These are phyloP conservation scores for Gloeopeniophorella convolvens DNA, from an alignment of 768 basidiomycete genomes.

Conservation along the genomic window DNA sequence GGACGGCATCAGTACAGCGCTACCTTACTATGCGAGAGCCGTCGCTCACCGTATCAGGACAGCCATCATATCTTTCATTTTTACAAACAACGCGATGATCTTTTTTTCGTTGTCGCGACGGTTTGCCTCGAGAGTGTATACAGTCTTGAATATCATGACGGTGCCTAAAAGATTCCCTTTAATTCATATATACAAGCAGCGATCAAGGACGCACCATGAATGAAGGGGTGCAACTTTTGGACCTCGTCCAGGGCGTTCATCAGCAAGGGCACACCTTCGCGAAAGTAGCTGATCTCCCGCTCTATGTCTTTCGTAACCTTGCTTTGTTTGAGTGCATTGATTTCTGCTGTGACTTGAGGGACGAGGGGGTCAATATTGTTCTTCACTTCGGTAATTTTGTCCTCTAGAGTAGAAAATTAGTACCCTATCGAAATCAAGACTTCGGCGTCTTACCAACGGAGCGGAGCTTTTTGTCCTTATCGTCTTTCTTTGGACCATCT, in stretches of 20 bases:
- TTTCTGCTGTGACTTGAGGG: not conserved
- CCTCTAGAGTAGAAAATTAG: not conserved
- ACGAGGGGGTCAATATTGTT: too few relatives aligned
- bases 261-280: conserved; percentile 25
- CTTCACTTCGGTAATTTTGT: not conserved
- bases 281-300: conserved; percentile 21
- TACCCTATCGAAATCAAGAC: not conserved
- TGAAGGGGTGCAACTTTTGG: conserved; percentile 25
- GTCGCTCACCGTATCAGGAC: conserved; percentile 8
- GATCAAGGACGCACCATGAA: conserved; percentile 20
- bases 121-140: conserved; percentile 41
- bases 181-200: not conserved
- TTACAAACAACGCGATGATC: conserved; percentile 37
- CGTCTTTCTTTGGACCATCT: not conserved
- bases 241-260: conserved; percentile 27
- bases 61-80: conserved; percentile 46
- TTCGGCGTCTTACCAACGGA: not conserved
- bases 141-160: conserved; percentile 44
- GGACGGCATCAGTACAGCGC: not conserved
- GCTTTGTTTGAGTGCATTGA: not conserved
- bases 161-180: conserved; percentile 31
- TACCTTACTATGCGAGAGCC: too few relatives aligned
- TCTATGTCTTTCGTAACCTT: conserved; percentile 11
- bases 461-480: not conserved
- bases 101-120: conserved; percentile 47